Evolutionary conservation across 345 rosid genomes (phyloP).

Genomic region (Eucalyptus pauciflora): DNA sequence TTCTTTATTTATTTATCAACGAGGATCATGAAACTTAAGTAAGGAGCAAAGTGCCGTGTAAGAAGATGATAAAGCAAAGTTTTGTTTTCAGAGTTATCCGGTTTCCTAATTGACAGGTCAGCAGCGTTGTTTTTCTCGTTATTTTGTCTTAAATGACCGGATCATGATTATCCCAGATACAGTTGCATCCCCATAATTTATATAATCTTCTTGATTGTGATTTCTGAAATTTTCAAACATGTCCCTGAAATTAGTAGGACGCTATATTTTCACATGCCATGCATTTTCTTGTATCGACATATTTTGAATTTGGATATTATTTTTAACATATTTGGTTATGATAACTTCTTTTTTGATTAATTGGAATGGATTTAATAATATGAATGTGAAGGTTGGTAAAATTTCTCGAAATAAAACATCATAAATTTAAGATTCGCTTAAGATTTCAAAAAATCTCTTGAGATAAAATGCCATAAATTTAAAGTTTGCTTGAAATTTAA

Average conservation of each 20-base stretch:
- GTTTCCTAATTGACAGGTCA: not conserved
- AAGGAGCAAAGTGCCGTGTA: not conserved
- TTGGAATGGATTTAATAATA: not conserved
- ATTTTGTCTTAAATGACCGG: not conserved
- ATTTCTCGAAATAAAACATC: rapidly evolving
- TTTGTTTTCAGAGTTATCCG: not conserved
- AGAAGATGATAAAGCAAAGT: not conserved
- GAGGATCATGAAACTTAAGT: not conserved
- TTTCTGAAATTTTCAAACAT: not conserved
- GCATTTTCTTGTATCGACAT: not conserved
- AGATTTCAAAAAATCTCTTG: not conserved
- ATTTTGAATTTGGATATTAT: not conserved
- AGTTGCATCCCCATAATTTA: not conserved
- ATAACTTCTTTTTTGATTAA: not conserved
- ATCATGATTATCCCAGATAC: not conserved
- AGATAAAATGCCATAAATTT: not conserved
- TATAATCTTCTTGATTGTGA: not conserved
- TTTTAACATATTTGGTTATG: rapidly evolving
- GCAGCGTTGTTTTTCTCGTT: not conserved
- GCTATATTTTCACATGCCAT: not conserved
- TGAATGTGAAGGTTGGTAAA: not conserved
- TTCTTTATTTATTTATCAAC: not conserved
- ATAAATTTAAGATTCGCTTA: rapidly evolving
- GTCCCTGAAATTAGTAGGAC: not conserved
- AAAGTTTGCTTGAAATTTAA: not conserved